Evolutionary conservation across 768 basidiomycete genomes (phyloP), one percentile per base, ranked within the genome.

Genomic region (Podaxis sp.): DNA sequence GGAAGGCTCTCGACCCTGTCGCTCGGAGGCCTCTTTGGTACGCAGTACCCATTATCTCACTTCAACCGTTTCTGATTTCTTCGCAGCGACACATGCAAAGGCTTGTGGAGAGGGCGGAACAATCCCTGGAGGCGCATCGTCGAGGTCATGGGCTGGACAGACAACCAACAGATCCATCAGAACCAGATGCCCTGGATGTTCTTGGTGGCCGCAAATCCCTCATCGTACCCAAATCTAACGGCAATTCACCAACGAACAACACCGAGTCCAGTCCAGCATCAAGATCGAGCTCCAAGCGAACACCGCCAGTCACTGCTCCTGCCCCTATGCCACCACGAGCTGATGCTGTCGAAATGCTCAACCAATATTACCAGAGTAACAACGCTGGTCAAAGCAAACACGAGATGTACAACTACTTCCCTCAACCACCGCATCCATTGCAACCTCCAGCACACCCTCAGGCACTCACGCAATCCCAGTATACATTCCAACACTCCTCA

Each of bases 161-260:
- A 41, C 57, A 37, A 46, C 63, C 40, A 15, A 61, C 37, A 40
- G 61, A 62, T 47, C 63, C 68, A 5, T 65, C 64, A 36, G 67
- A 66, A 49, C 71, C 72, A 4, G 78, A 79, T 59, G 76, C 75
- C 38, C 69, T 78, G 5, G 76, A 76, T 55, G 74, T 77, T 11
- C 68, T 80, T 7, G 76, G 76, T 37, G 75, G 76, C 37, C 73
- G 75, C n/a, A 75, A 74, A 59, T 62, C 70, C 37, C 73, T 77
- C 15, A 76, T 79, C 47, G 70, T 70, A 54, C 64, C 66, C 24
- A 71, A 64, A 54, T 70, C 75, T 22, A 65, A 70, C 36, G 69
- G 73, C 38, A 70, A 64, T 55, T 73, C 77, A 8, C 74, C 78
- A 12, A 19, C 54, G 4, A 57, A 50, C n/a, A 55, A 24, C 33